Evolutionary conservation across 2,329 filamentous ascomycete genomes (phyloP).

Genomic region (Penicillium sp.): DNA sequence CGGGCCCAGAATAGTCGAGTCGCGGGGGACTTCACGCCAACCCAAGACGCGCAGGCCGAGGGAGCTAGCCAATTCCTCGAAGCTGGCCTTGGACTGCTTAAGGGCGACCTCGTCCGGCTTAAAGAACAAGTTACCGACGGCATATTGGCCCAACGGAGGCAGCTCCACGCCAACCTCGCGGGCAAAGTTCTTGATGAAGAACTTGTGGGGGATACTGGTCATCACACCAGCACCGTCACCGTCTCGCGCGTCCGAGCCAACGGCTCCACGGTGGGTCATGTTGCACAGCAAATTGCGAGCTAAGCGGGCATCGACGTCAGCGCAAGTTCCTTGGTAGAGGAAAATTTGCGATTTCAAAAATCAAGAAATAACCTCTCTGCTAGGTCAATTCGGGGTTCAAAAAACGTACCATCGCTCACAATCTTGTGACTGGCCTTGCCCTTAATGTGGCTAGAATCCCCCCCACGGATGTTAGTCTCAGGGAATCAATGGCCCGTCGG

Average conservation of each 20-base stretch:
- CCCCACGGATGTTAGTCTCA: slow-evolving; percentile 1
- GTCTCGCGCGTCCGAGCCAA: slow-evolving; percentile 95
- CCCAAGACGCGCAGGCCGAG: slow-evolving; percentile 88
- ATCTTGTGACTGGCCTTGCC: slow-evolving; percentile 97
- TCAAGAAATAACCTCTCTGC: not conserved
- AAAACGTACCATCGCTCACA: slow-evolving; percentile 84
- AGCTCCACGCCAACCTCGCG: slow-evolving; percentile 85
- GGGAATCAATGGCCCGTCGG: slow-evolving; percentile 7
- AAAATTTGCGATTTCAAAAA: not conserved
- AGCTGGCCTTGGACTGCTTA: slow-evolving; percentile 85
- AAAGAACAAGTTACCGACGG: slow-evolving; percentile 97
- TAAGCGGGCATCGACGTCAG: slow-evolving; percentile 40
- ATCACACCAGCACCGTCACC: slow-evolving; percentile 98
- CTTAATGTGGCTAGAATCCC: slow-evolving; percentile 74
- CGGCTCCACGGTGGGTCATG: slow-evolving; percentile 99
- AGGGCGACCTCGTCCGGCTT: slow-evolving; percentile 91
- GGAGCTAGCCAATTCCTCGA: slow-evolving; percentile 89
- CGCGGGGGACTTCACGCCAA: slow-evolving; percentile 93
- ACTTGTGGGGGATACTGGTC: slow-evolving; percentile 97
- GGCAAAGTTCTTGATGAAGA: slow-evolving; percentile 98
- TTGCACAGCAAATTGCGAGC: slow-evolving; percentile 95
- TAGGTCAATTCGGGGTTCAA: not conserved
- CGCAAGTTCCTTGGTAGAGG: slow-evolving; percentile 1
- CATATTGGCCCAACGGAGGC: slow-evolving; percentile 88
- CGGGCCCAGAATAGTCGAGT: slow-evolving; percentile 89